These are phyloP conservation scores for Cytospora piceae DNA, from an alignment of 2,329 filamentous ascomycete species.

Conservation along the genomic window DNA sequence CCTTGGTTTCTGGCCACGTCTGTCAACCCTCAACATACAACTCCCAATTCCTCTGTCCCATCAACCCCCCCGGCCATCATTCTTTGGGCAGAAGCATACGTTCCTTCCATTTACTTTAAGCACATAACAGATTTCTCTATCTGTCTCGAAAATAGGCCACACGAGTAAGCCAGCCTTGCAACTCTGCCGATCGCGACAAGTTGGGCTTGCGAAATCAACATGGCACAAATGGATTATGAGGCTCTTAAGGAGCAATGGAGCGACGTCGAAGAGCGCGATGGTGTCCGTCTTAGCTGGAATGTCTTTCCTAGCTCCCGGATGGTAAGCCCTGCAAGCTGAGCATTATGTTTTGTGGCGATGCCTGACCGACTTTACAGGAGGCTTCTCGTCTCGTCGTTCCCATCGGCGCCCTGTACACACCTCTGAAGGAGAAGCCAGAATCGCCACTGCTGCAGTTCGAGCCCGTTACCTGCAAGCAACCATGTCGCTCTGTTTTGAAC, in stretches of 20 bases:
- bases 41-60: constrained; percentile 5
- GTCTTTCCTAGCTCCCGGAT: constrained; percentile 98
- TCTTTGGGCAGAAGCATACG: constrained; percentile 8
- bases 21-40: constrained; percentile 19
- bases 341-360: constrained; percentile 24
- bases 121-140: not conserved
- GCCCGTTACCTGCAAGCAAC: constrained; percentile 94
- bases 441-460: constrained; percentile 92
- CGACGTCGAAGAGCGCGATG: constrained; percentile 95
- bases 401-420: constrained; percentile 94
- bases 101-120: not conserved
- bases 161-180: constrained; percentile 8
- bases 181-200: constrained; percentile 11
- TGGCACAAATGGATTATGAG: constrained; percentile 80
- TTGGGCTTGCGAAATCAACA: constrained; percentile 24
- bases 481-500: constrained; percentile 93
- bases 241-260: constrained; percentile 94
- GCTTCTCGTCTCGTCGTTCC: constrained; percentile 92
- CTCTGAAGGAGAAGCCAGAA: constrained; percentile 90
- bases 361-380: constrained; percentile 63
- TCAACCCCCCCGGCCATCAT: constrained; percentile 11
- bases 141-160: constrained; percentile 7
- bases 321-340: constrained; percentile 55
- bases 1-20: constrained; percentile 30
- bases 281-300: constrained; percentile 96